A percentile compares a stretch with the other conserved stretches of the same genome.
Conservation (phyloP, 2,329 filamentous ascomycete species). For the Rutstroemia sp. region DNA sequence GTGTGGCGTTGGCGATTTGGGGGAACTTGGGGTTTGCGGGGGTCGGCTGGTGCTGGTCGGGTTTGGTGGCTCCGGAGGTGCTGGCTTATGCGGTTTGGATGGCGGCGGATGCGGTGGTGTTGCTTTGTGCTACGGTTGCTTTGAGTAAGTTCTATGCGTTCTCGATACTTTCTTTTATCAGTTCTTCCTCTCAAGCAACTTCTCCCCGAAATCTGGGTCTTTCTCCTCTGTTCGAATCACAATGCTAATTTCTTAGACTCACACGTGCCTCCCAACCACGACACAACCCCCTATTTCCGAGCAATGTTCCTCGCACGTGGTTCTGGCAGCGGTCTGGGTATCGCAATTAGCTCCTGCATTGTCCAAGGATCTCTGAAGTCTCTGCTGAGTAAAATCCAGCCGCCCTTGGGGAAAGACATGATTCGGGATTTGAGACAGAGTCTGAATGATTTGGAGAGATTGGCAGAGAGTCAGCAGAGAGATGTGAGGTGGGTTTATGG, state of each 20-base stretch:
- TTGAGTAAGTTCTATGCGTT: not conserved
- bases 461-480: not conserved
- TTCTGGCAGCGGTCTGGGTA: not conserved
- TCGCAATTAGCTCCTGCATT: not conserved
- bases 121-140: not conserved
- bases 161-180: too few relatives aligned
- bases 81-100: not conserved
- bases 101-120: not conserved
- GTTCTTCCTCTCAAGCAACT: not conserved
- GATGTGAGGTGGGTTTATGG: not conserved
- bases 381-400: not conserved
- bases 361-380: not conserved
- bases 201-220: not conserved
- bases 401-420: not conserved
- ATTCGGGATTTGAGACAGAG: not conserved
- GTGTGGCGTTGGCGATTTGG: not conserved
- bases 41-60: too few relatives aligned
- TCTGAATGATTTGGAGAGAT: not conserved
- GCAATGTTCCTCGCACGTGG: not conserved
- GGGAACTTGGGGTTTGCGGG: not conserved
- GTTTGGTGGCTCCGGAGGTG: not conserved
- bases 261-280: not conserved
- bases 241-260: not conserved
- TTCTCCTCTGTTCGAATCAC: too few relatives aligned
- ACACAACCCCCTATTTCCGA: not conserved